These are phyloP conservation scores for Leishmania major DNA, from an alignment of 208 protist genomes.

Conservation along the genomic window DNA sequence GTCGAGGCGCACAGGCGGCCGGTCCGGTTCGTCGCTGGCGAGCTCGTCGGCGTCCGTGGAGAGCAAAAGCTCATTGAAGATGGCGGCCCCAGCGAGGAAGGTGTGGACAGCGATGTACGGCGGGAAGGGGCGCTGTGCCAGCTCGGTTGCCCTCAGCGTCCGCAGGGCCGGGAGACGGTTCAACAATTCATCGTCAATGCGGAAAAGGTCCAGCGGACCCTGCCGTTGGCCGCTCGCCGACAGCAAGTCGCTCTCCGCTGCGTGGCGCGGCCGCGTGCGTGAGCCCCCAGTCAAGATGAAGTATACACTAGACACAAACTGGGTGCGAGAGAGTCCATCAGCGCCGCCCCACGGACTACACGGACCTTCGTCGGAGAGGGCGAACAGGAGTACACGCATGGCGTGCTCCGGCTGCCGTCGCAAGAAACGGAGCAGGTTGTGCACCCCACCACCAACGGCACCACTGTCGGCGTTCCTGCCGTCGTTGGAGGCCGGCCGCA, in stretches of 20 bases:
- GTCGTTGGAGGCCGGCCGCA: background rate
- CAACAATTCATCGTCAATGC: conserved; percentile 7
- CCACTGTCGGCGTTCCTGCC: no score
- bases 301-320: conserved; percentile 33
- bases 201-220: conserved; percentile 18
- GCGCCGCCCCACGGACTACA: conserved; percentile 43
- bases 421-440: conserved; percentile 36
- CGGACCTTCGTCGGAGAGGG: conserved; percentile 46
- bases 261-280: conserved; percentile 12
- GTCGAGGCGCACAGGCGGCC: conserved; percentile 13
- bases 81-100: conserved; percentile 21
- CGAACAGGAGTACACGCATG: conserved; percentile 34
- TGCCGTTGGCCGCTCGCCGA: background rate
- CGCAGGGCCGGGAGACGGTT: conserved; percentile 7
- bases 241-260: background rate
- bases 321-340: conserved; percentile 19
- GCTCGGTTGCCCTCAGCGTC: conserved; percentile 27
- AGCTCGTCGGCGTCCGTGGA: background rate
- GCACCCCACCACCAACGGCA: background rate
- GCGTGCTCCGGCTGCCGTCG: conserved; percentile 36
- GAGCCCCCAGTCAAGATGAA: conserved; percentile 30
- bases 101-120: conserved; percentile 50
- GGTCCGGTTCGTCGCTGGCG: background rate
- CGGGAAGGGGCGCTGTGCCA: conserved; percentile 51
- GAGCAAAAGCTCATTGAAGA: conserved; percentile 32